Evolutionary conservation across 2,329 filamentous ascomycete species (phyloP).

Genomic region (Ophiostoma piceae): DNA sequence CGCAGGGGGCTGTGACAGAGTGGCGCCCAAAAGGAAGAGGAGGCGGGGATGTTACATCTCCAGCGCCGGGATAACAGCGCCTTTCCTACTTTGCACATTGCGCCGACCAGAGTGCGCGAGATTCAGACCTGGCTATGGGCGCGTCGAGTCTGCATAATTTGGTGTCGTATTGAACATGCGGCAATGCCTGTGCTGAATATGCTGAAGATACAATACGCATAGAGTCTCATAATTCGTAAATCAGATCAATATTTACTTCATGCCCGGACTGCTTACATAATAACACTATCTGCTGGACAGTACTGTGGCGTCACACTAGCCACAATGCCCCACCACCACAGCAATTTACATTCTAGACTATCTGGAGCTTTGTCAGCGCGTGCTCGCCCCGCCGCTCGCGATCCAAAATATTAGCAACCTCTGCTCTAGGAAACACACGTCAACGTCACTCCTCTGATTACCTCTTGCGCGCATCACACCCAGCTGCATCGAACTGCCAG

Average conservation of each 20-base stretch:
- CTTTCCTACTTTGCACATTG: slow-evolving; percentile 25
- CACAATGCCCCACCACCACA: background rate
- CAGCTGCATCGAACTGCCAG: background rate
- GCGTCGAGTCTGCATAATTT: background rate
- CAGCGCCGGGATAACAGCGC: slow-evolving; percentile 20
- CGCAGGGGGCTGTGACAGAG: slow-evolving; percentile 16
- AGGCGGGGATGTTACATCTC: slow-evolving; percentile 21
- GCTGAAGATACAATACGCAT: background rate
- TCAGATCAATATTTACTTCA: background rate
- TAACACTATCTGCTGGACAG: background rate
- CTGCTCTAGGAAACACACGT: background rate
- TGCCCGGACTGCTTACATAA: background rate
- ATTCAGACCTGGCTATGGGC: background rate
- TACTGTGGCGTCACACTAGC: background rate
- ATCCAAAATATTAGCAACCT: slow-evolving; percentile 14
- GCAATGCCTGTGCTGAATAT: background rate
- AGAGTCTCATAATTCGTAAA: no score
- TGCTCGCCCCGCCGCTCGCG: slow-evolving; percentile 5
- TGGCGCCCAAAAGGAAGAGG: slow-evolving; percentile 9
- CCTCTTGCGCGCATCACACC: slow-evolving; percentile 3
- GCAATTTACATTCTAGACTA: background rate
- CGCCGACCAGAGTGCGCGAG: slow-evolving; percentile 16
- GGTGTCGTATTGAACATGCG: background rate
- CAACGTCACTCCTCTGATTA: background rate
- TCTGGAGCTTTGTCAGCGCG: background rate